Conservation (phyloP, 1,284 basidiomycete species). For the Veloboletus limbatus region DNA sequence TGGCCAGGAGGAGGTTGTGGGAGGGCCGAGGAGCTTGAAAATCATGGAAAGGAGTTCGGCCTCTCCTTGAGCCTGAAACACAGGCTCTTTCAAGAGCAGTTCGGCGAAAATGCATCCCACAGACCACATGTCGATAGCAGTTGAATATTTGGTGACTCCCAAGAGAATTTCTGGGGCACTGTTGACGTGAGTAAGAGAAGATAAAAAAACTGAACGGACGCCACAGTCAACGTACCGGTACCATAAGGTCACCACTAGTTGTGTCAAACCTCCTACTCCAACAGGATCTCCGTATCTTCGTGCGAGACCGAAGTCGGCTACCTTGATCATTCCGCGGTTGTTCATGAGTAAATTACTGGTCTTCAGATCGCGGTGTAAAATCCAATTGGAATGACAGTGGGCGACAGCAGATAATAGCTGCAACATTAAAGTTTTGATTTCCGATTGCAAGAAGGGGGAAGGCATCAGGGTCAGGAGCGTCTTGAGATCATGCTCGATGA, state of each 20-base stretch:
- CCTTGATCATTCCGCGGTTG: slow-evolving; percentile 96
- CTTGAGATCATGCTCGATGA: slow-evolving; percentile 99
- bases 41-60: slow-evolving; percentile 92
- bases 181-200: slow-evolving; percentile 12
- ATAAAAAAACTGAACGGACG: slow-evolving; percentile 9
- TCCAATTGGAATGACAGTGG: slow-evolving; percentile 95
- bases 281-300: slow-evolving; percentile 94
- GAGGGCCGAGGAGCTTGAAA: slow-evolving; percentile 89
- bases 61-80: slow-evolving; percentile 96
- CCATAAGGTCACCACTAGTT: slow-evolving; percentile 97
- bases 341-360: slow-evolving; percentile 99
- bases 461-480: slow-evolving; percentile 92
- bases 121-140: slow-evolving; percentile 98
- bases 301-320: slow-evolving; percentile 97
- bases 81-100: slow-evolving; percentile 87
- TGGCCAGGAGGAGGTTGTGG: slow-evolving; percentile 85
- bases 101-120: slow-evolving; percentile 99
- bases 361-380: slow-evolving; percentile 96
- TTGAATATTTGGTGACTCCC: slow-evolving; percentile 90
- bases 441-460: slow-evolving; percentile 92
- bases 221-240: slow-evolving; percentile 71
- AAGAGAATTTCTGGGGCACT: slow-evolving; percentile 96
- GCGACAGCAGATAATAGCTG: slow-evolving; percentile 93
- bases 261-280: slow-evolving; percentile 90
- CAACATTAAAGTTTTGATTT: slow-evolving; percentile 95